These are phyloP conservation scores for Thermothielavioides terrestris DNA, from an alignment of 495 filamentous ascomycete genomes.

Conservation along the genomic window DNA sequence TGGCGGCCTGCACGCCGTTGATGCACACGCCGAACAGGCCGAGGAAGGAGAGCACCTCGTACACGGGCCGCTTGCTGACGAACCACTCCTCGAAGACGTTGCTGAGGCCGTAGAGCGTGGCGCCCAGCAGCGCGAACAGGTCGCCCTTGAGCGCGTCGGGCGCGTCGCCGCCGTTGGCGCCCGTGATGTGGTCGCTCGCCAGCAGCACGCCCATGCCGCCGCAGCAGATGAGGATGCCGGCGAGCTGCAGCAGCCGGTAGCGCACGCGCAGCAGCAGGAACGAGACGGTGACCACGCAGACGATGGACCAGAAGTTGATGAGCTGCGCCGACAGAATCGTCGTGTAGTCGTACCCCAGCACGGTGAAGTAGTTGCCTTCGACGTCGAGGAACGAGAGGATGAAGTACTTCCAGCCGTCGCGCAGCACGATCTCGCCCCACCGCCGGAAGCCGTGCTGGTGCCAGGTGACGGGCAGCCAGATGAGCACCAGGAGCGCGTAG, in stretches of 20 bases:
- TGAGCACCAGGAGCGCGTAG: slow-evolving; percentile 72
- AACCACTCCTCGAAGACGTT: slow-evolving; percentile 93
- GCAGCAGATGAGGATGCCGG: slow-evolving; percentile 83
- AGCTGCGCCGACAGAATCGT: slow-evolving; percentile 85
- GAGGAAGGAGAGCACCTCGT: slow-evolving; percentile 89
- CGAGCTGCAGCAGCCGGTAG: slow-evolving; percentile 75
- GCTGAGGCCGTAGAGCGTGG: slow-evolving; percentile 82
- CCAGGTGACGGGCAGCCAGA: slow-evolving; percentile 76
- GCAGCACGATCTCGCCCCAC: slow-evolving; percentile 52
- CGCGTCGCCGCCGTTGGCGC: slow-evolving; percentile 50
- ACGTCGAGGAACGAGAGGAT: slow-evolving; percentile 90
- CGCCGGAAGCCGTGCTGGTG: slow-evolving; percentile 71
- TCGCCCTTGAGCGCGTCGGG: slow-evolving; percentile 83
- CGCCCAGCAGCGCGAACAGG: slow-evolving; percentile 79
- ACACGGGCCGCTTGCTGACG: slow-evolving; percentile 74
- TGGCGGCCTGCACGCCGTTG: slow-evolving; percentile 80
- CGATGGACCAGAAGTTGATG: slow-evolving; percentile 98
- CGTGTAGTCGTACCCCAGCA: slow-evolving; percentile 88
- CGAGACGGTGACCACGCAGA: slow-evolving; percentile 80
- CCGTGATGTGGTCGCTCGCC: slow-evolving; percentile 77
- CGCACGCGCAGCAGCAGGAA: slow-evolving; percentile 75
- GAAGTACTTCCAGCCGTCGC: slow-evolving; percentile 87
- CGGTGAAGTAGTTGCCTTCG: slow-evolving; percentile 94
- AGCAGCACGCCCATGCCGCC: slow-evolving; percentile 87
- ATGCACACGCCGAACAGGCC: slow-evolving; percentile 84